These are phyloP conservation scores for Polyrhizophydium stewartii DNA, from an alignment of 371 early-diverging fungal species.

Conservation along the genomic window DNA sequence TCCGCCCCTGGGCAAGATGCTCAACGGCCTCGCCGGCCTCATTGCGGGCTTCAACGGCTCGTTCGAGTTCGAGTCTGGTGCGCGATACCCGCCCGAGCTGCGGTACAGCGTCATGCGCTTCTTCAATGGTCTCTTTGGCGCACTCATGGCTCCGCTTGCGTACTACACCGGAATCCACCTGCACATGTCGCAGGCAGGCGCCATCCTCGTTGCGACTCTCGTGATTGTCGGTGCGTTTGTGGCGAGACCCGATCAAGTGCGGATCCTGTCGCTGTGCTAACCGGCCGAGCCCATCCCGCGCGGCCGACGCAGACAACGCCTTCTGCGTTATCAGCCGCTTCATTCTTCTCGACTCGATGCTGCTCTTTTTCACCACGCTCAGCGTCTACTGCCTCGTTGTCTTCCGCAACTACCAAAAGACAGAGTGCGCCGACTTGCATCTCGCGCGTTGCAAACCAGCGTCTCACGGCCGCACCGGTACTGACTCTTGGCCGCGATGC, in stretches of 20 bases:
- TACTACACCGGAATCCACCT: conserved; percentile 87
- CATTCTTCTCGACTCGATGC: conserved; percentile 97
- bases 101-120: conserved; percentile 93
- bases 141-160: conserved; percentile 89
- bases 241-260: background rate
- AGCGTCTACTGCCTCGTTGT: conserved; percentile 73
- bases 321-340: conserved; percentile 88
- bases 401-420: conserved; percentile 64
- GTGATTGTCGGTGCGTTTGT: conserved; percentile 65
- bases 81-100: conserved; percentile 75
- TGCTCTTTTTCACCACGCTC: conserved; percentile 88
- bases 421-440: conserved; percentile 28
- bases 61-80: conserved; percentile 90
- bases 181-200: conserved; percentile 57
- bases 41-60: conserved; percentile 87
- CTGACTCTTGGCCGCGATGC: background rate
- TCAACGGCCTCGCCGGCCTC: conserved; percentile 89
- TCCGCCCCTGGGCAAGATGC: conserved; percentile 99
- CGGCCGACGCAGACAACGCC: conserved; percentile 71
- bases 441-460: no score
- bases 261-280: no score
- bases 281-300: no score
- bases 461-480: conserved; percentile 8
- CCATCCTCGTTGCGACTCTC: conserved; percentile 71
- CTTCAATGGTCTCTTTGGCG: conserved; percentile 88